Percentiles rank a stretch among this genome's conserved stretches.
phyloP scores from a whole-genome alignment of 169 alveolate genomes.

The Cryptosporidium felis region DNA sequence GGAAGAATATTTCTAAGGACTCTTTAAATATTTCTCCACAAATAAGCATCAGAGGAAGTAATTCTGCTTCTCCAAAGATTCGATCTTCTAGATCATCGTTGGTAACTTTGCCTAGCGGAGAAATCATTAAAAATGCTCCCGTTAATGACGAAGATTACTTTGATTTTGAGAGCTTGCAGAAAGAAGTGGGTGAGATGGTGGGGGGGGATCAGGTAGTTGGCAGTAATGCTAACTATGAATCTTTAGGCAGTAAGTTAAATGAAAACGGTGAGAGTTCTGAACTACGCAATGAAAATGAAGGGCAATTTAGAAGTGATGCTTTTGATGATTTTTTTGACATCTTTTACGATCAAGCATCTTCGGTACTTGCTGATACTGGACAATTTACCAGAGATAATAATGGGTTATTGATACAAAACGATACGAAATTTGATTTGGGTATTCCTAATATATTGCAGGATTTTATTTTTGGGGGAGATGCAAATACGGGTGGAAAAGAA shows the following conservation, averaged over 20 bases:
- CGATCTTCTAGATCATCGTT: conserved; percentile 39
- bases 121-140: conserved; percentile 3
- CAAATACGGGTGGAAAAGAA: too few species aligned
- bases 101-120: conserved; percentile 52
- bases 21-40: conserved; percentile 11
- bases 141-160: conserved; percentile 18
- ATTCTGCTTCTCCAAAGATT: not conserved
- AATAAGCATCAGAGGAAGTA: conserved; percentile 30
- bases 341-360: conserved; percentile 58
- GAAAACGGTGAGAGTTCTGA: not conserved
- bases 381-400: conserved; percentile 11
- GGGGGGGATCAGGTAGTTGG: not conserved
- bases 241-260: too few species aligned
- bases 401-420: not conserved
- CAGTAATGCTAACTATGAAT: not conserved
- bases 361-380: conserved; percentile 26
- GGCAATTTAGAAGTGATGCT: not conserved
- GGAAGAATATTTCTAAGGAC: conserved; percentile 44
- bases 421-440: conserved; percentile 39
- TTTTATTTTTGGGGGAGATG: conserved; percentile 12
- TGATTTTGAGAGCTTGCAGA: conserved; percentile 9
- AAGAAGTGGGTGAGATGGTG: conserved; percentile 23
- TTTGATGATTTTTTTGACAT: conserved; percentile 68
- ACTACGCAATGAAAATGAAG: not conserved
- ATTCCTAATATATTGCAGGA: conserved; percentile 53